These are phyloP conservation scores for Spinacia oleracea DNA, from an alignment of 179 eudicot species.

Conservation along the genomic window DNA sequence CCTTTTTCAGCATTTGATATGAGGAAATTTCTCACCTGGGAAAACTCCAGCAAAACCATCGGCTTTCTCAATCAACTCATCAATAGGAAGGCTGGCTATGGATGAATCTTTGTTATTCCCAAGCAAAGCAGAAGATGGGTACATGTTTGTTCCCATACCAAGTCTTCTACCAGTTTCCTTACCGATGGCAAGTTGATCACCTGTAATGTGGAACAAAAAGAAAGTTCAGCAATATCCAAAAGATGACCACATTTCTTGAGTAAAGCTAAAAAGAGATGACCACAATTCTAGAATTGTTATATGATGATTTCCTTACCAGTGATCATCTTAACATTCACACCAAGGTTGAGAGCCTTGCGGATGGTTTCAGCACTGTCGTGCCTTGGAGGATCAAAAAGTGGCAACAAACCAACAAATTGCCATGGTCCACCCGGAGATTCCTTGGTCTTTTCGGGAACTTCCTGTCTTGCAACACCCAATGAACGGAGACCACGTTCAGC, in stretches of 20 bases:
- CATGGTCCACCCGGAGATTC: conserved; percentile 73
- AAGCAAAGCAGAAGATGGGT: conserved; percentile 62
- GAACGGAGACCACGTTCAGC: conserved; percentile 83
- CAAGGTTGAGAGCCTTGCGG: conserved; percentile 79
- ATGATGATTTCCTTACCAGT: conserved; percentile 47
- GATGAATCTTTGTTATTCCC: conserved; percentile 54
- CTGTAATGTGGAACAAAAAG: conserved; percentile 23
- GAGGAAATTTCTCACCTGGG: conserved; percentile 44
- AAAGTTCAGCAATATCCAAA: not conserved
- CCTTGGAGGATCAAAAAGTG: conserved; percentile 86
- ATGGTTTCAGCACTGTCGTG: conserved; percentile 88
- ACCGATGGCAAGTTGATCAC: conserved; percentile 76
- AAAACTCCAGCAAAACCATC: conserved; percentile 81
- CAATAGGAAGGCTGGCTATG: conserved; percentile 58
- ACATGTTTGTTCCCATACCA: conserved; percentile 86
- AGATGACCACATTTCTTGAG: not conserved
- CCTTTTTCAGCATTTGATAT: not conserved
- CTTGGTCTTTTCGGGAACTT: conserved; percentile 71
- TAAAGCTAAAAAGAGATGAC: not conserved
- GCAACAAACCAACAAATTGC: conserved; percentile 75
- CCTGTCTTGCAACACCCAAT: conserved; percentile 76
- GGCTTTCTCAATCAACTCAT: conserved; percentile 71
- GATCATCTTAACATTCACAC: conserved; percentile 83
- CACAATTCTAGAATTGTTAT: not conserved
- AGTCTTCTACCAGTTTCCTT: conserved; percentile 77